A percentile compares a stretch with the other conserved stretches of the same genome.
Conservation (phyloP, 1,284 basidiomycete genomes). For the Waitea zeae region DNA sequence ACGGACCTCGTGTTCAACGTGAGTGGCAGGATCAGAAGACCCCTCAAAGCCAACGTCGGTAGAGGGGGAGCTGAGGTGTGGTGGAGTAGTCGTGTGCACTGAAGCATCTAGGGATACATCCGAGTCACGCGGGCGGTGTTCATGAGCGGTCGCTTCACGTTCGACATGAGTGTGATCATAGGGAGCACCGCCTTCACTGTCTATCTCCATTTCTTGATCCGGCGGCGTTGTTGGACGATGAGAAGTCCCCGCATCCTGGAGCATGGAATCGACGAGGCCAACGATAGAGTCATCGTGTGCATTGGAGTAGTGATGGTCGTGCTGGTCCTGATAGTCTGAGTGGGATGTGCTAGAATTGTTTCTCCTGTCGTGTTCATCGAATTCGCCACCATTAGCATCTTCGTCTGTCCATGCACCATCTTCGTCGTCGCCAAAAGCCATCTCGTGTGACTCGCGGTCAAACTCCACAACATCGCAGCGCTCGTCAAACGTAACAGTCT, state of each 20-base stretch:
- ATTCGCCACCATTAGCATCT: conserved; percentile 5
- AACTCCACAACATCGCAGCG: conserved; percentile 83
- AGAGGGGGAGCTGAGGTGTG: too few species aligned
- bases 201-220: conserved; percentile 16
- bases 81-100: too few species aligned
- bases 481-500: conserved; percentile 80
- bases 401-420: conserved; percentile 18
- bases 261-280: conserved; percentile 44
- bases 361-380: conserved; percentile 6
- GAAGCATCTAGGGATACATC: too few species aligned
- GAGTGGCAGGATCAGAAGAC: too few species aligned
- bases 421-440: conserved; percentile 26
- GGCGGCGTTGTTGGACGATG: conserved; percentile 11
- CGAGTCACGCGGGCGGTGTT: too few species aligned
- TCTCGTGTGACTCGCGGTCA: conserved; percentile 36
- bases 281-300: conserved; percentile 27
- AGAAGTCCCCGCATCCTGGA: conserved; percentile 16
- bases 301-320: conserved; percentile 4
- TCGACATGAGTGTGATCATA: conserved; percentile 50
- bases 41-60: too few species aligned
- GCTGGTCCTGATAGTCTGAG: too few species aligned
- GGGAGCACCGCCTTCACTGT: conserved; percentile 48
- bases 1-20: too few species aligned
- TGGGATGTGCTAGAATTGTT: too few species aligned
- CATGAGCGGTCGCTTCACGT: conserved; percentile 8